These are phyloP conservation scores for Trichothecium roseum DNA, from an alignment of 2,329 filamentous ascomycete species.

Conservation along the genomic window DNA sequence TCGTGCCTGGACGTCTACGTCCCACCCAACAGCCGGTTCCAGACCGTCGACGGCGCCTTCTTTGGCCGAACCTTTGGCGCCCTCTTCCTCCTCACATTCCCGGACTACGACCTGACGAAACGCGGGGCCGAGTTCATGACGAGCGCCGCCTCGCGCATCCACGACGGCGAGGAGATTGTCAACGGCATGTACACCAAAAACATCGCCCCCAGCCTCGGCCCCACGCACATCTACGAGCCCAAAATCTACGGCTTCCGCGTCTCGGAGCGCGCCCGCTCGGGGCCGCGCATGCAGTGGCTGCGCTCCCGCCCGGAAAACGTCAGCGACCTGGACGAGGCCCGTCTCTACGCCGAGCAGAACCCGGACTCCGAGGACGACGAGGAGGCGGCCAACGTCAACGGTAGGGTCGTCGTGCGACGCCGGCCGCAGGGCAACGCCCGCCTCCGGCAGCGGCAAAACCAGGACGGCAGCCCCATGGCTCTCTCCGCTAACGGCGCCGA, in stretches of 20 bases:
- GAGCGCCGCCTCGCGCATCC: slow-evolving; percentile 19
- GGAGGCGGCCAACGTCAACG: slow-evolving; percentile 33
- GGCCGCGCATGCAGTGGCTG: slow-evolving; percentile 95
- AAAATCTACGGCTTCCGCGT: slow-evolving; percentile 96
- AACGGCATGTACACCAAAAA: slow-evolving; percentile 85
- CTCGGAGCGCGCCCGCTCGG: slow-evolving; percentile 78
- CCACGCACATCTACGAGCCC: slow-evolving; percentile 80
- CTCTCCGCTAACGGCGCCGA: slow-evolving; percentile 46
- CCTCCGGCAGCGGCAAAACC: slow-evolving; percentile 31
- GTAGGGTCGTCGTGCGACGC: slow-evolving; percentile 24
- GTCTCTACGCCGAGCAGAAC: slow-evolving; percentile 40
- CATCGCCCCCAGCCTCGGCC: slow-evolving; percentile 77
- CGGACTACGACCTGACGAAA: slow-evolving; percentile 81
- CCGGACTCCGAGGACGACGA: slow-evolving; percentile 50
- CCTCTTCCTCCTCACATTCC: slow-evolving; percentile 97
- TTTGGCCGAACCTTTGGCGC: slow-evolving; percentile 96
- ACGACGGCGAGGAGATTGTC: slow-evolving; percentile 44
- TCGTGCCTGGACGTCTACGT: slow-evolving; percentile 96
- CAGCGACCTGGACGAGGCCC: slow-evolving; percentile 74
- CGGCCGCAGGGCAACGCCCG: slow-evolving; percentile 31
- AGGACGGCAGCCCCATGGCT: slow-evolving; percentile 47
- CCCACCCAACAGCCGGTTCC: slow-evolving; percentile 92
- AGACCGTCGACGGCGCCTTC: slow-evolving; percentile 94
- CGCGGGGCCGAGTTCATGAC: slow-evolving; percentile 52
- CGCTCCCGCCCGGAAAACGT: slow-evolving; percentile 73